Evolutionary conservation across 129 eudicot genomes (phyloP).

Genomic region (Centrapalus pauciflorus): DNA sequence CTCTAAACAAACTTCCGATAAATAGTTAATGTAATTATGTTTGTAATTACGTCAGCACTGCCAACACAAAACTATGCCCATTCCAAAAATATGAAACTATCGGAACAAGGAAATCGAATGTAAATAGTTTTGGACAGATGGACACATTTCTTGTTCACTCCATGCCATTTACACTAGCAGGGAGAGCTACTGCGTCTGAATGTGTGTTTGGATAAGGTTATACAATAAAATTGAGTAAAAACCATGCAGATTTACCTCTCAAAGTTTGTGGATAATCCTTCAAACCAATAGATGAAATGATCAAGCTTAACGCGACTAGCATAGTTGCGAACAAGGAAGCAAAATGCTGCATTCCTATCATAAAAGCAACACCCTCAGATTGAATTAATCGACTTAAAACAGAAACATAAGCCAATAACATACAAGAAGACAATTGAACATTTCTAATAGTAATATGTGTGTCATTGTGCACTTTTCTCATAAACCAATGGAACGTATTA

Average conservation of each 20-base stretch:
- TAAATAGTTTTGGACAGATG: not conserved
- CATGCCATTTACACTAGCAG: not conserved
- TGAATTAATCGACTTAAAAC: not conserved
- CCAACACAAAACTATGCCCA: not conserved
- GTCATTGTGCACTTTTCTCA: slow-evolving; percentile 8
- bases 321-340: slow-evolving; percentile 53
- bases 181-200: not conserved
- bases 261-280: slow-evolving; percentile 58
- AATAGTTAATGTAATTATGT: not conserved
- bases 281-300: slow-evolving; percentile 70
- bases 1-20: not conserved
- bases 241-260: slow-evolving; percentile 53
- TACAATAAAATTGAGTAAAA: not conserved
- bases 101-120: not conserved
- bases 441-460: not conserved
- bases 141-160: not conserved
- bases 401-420: not conserved
- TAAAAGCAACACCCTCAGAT: slow-evolving; percentile 8
- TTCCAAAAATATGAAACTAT: not conserved
- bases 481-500: not conserved
- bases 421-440: not conserved
- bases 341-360: slow-evolving; percentile 85
- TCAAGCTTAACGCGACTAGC: slow-evolving; percentile 45
- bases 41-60: not conserved
- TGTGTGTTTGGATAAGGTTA: not conserved